phyloP scores from a whole-genome alignment of 192 early-diverging fungal species.

The Mycoemilia scoparia region DNA sequence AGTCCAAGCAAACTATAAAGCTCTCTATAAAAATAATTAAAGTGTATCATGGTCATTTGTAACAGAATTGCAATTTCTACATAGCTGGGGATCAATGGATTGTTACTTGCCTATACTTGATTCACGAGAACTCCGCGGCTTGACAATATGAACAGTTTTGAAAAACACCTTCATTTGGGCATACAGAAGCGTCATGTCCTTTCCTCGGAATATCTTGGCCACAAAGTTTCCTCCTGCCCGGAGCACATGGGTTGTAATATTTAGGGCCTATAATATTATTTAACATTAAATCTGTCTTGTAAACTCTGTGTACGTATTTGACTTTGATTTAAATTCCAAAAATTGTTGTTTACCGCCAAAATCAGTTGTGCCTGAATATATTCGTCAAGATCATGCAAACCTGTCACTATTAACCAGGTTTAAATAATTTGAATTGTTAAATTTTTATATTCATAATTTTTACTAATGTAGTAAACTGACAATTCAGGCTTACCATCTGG shows the following conservation, averaged over 20 bases:
- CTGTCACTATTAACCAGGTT: too few relatives aligned
- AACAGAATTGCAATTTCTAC: too few relatives aligned
- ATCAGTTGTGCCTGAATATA: conserved; percentile 96
- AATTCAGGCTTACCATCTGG: too few relatives aligned
- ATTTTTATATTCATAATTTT: not conserved
- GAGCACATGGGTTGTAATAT: conserved; percentile 91
- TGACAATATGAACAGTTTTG: conserved; percentile 69
- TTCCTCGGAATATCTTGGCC: conserved; percentile 94
- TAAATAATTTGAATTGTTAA: conserved; percentile 15
- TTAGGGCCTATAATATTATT: too few relatives aligned
- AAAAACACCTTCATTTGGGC: conserved; percentile 88
- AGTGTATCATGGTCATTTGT: not conserved
- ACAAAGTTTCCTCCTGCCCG: conserved; percentile 83
- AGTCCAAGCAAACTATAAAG: conserved; percentile 85
- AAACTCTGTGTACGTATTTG: too few relatives aligned
- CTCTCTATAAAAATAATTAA: conserved; percentile 65
- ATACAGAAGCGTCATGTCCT: conserved; percentile 81
- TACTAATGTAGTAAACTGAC: too few relatives aligned
- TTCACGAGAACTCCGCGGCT: conserved; percentile 85
- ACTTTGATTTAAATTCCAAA: too few relatives aligned
- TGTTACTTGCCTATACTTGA: too few relatives aligned
- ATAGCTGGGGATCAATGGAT: too few relatives aligned
- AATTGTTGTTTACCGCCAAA: too few relatives aligned
- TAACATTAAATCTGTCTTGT: too few relatives aligned
- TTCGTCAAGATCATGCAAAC: conserved; percentile 97